Evolutionary conservation across 1,139 yeast species (phyloP).

Genomic region (Spencermartinsiella ligniputridi): DNA sequence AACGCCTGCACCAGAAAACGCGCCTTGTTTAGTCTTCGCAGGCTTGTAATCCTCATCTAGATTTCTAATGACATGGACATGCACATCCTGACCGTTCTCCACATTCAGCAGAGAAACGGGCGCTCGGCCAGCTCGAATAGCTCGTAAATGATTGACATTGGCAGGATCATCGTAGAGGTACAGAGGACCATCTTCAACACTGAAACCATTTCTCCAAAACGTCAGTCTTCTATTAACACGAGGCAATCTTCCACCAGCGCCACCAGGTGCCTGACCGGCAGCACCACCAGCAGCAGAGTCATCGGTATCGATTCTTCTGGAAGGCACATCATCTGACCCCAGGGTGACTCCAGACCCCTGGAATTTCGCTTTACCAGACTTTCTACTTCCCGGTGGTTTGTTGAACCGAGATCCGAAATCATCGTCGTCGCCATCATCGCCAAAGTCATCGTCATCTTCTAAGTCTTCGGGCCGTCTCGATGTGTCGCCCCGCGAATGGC

Average conservation of each 20-base stretch:
- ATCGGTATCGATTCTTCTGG: constrained; percentile 11
- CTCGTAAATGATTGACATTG: constrained; percentile 69
- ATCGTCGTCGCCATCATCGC: constrained; percentile 22
- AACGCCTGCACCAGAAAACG: constrained; percentile 74
- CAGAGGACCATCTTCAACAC: constrained; percentile 85
- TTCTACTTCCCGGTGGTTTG: constrained; percentile 21
- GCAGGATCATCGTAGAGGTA: constrained; percentile 88
- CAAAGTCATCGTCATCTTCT: constrained; percentile 30
- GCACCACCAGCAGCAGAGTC: constrained; percentile 19
- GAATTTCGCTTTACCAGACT: constrained; percentile 38
- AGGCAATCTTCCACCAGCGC: constrained; percentile 4
- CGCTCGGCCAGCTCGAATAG: constrained; percentile 85
- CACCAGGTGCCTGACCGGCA: constrained; percentile 4
- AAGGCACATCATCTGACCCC: constrained; percentile 48
- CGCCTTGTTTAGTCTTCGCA: constrained; percentile 58
- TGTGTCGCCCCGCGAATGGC: constrained; percentile 26
- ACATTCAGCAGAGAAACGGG: constrained; percentile 84
- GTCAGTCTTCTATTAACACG: constrained; percentile 57
- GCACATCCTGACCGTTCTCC: constrained; percentile 91
- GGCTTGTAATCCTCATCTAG: constrained; percentile 77
- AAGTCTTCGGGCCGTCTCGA: constrained; percentile 33
- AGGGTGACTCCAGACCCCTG: constrained; percentile 76
- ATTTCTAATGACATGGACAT: constrained; percentile 77
- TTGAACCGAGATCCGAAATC: constrained; percentile 4
- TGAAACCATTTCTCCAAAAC: constrained; percentile 95